Evolutionary conservation across 441 rosid genomes (phyloP), one percentile per base, ranked within the genome.

Genomic region (Populus trichocarpa): DNA sequence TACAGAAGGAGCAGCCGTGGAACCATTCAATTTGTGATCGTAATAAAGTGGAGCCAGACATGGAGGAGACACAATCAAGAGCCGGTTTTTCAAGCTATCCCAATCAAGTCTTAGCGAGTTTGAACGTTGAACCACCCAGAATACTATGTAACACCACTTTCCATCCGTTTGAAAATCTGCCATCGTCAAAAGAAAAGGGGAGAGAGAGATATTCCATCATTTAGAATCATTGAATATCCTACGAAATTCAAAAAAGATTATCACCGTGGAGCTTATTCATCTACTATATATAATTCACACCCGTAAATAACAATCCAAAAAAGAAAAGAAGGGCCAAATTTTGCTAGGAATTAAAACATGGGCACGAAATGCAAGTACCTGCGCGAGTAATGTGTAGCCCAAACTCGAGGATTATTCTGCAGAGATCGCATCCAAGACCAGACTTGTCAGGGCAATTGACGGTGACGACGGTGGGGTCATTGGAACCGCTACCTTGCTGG

Each of bases 121-220:
- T 71, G 89, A 84, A 71, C 77, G 81, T 33, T 93, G 95, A 79
- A 88, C 83, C 75, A 93, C 97, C 98, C 98, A 95, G 66, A 95
- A 85, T 2, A 95, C 91, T 57, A 95, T 78, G 83, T 87, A 93
- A 77, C 96, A 95, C 97, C 97, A 95, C 80, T 81, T 87, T 71
- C 97, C 98, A 88, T 93, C 99, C 0, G 97, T 93, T 67, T 98
- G 90, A 77, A 95, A 86, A 86, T 95, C 98, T 93, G 84, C 72
- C 53, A 65, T 33, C 76, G 75, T n/a, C 6, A 64, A 77, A 66
- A 0, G 59, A 50, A 50, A 14, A 50, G 6, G 57, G 14, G 2
- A 50, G 57, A 38, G 46, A 14, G 20, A 14, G 57, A 50, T 1
- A 50, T 50, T 50, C 20, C 57, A 50, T 50, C 57, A 50, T 50